These are phyloP conservation scores for Mycena kentingensis DNA, from an alignment of 768 basidiomycete species.

Conservation along the genomic window DNA sequence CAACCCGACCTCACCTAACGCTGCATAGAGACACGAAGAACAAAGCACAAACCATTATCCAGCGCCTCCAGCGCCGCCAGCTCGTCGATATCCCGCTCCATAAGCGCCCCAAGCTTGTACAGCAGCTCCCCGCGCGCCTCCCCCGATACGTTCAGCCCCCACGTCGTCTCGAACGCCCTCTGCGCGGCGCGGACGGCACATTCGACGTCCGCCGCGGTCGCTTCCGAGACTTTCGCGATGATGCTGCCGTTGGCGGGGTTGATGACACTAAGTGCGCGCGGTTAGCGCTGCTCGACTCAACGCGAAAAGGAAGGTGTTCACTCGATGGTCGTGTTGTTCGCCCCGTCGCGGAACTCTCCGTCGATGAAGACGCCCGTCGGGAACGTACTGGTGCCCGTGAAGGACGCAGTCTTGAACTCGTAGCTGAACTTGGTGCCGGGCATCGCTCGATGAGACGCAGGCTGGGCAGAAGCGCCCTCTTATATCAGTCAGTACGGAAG, in stretches of 20 bases:
- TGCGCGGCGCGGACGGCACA: slow-evolving; percentile 60
- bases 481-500: too few relatives aligned
- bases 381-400: slow-evolving; percentile 59
- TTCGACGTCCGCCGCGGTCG: slow-evolving; percentile 64
- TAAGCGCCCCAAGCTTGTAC: slow-evolving; percentile 51
- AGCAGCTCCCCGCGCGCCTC: slow-evolving; percentile 42
- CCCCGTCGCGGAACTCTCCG: slow-evolving; percentile 57
- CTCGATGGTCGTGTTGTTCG: slow-evolving; percentile 56
- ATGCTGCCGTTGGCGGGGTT: slow-evolving; percentile 63
- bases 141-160: slow-evolving; percentile 52
- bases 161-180: slow-evolving; percentile 40
- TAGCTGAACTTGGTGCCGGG: slow-evolving; percentile 43
- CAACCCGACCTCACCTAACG: not conserved
- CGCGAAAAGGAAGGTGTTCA: slow-evolving; percentile 32
- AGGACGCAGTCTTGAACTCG: slow-evolving; percentile 54
- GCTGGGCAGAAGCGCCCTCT: too few relatives aligned
- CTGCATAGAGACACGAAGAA: not conserved
- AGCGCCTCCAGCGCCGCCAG: slow-evolving; percentile 54
- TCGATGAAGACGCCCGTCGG: slow-evolving; percentile 71
- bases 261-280: slow-evolving; percentile 39
- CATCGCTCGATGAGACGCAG: too few relatives aligned
- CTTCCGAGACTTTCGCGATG: slow-evolving; percentile 54
- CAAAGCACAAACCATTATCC: slow-evolving; percentile 38
- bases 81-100: slow-evolving; percentile 49
- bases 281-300: slow-evolving; percentile 4